phyloP scores from a whole-genome alignment of 768 basidiomycete species.

The Dendrothele bispora region DNA sequence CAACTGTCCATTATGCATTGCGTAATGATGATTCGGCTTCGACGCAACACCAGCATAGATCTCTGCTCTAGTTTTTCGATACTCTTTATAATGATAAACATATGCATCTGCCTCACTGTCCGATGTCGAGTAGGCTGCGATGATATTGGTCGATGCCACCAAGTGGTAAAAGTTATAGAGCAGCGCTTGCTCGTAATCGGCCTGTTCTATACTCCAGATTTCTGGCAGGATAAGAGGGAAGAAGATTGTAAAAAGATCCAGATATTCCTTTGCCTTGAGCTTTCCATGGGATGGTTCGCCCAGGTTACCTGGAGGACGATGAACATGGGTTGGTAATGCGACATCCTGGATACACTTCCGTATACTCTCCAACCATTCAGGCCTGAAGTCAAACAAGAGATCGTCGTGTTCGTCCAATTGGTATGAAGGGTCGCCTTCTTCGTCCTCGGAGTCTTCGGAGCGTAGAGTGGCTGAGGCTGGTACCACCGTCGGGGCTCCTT shows the following conservation, averaged over 20 bases:
- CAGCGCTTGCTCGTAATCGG: slow-evolving; percentile 8
- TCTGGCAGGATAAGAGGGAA: slow-evolving; percentile 30
- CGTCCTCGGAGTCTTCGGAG: slow-evolving; percentile 7
- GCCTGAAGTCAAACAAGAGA: slow-evolving; percentile 9
- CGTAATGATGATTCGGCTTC: slow-evolving; percentile 33
- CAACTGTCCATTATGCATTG: slow-evolving; percentile 27
- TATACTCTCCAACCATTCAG: slow-evolving; percentile 5
- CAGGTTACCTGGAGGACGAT: slow-evolving; percentile 28
- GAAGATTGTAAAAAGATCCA: slow-evolving; percentile 24
- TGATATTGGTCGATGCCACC: slow-evolving; percentile 24
- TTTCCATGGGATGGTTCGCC: slow-evolving; percentile 32
- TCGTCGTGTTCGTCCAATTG: not conserved
- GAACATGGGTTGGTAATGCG: slow-evolving; percentile 16
- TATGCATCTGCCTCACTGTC: slow-evolving; percentile 21
- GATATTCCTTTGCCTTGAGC: slow-evolving; percentile 29
- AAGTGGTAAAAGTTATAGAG: slow-evolving; percentile 23
- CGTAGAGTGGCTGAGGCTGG: not conserved
- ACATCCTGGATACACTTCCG: slow-evolving; percentile 20
- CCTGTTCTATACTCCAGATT: slow-evolving; percentile 21
- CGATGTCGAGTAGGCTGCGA: slow-evolving; percentile 20
- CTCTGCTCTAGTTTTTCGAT: slow-evolving; percentile 15
- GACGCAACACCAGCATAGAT: slow-evolving; percentile 21
- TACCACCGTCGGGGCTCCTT: slow-evolving; percentile 1
- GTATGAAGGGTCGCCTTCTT: slow-evolving; percentile 2
- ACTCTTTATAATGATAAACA: slow-evolving; percentile 19